A percentile compares a stretch with the other conserved stretches of the same genome.
Evolutionary conservation across 75 land plant genomes (phyloP).

Genomic region (Selaginella tamariscina): DNA sequence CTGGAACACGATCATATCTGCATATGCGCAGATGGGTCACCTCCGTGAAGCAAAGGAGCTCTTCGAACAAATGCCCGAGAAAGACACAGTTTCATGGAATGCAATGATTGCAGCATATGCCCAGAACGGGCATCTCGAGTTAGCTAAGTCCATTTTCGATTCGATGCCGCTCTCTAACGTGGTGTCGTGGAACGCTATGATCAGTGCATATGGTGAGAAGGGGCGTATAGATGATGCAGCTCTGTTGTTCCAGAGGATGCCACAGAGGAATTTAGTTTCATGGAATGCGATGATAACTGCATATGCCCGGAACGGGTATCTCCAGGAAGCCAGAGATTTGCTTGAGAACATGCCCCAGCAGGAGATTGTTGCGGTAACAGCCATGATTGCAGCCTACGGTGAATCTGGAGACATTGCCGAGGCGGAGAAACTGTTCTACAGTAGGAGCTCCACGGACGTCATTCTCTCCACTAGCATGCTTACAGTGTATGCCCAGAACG

Average conservation of each 20-base stretch:
- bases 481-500: constrained; percentile 5
- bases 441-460: not conserved
- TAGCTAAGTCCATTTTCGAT: not conserved
- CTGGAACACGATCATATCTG: not conserved
- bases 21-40: not conserved
- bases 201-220: not conserved
- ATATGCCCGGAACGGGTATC: not conserved
- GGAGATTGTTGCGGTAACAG: not conserved
- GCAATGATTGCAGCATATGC: not conserved
- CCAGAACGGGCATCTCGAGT: not conserved
- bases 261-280: not conserved
- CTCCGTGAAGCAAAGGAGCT: not conserved
- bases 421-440: not conserved
- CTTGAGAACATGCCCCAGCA: not conserved
- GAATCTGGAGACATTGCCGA: not conserved
- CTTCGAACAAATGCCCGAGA: not conserved
- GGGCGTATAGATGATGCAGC: not conserved
- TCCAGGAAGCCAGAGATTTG: not conserved
- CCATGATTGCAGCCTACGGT: not conserved
- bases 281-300: not conserved
- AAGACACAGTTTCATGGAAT: not conserved
- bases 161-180: not conserved
- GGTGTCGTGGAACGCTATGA: not conserved
- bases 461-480: not conserved
- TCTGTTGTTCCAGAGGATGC: not conserved